These are phyloP conservation scores for Begonia fuchsioides DNA, from an alignment of 306 rosid species.

Conservation along the genomic window DNA sequence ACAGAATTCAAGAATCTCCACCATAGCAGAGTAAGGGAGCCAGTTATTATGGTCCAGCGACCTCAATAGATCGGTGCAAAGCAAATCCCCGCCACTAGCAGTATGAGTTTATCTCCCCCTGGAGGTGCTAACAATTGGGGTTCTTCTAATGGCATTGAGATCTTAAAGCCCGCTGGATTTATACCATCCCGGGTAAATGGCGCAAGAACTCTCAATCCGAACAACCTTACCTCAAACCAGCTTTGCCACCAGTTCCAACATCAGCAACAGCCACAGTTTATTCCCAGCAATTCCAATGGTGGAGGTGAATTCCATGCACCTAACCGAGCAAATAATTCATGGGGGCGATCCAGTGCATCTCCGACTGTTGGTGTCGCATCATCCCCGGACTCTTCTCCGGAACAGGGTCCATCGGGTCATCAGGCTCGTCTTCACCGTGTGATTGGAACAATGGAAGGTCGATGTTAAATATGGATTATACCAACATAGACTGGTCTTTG, in stretches of 20 bases:
- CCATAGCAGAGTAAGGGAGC: conserved; percentile 56
- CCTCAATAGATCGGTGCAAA: conserved; percentile 52
- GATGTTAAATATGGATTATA: conserved; percentile 48
- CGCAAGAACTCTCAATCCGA: too few species aligned
- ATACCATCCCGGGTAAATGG: conserved; percentile 44
- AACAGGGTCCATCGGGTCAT: conserved; percentile 51
- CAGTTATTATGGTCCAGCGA: conserved; percentile 60
- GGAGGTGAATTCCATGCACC: conserved; percentile 41
- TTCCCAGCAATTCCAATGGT: conserved; percentile 32
- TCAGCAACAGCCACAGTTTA: conserved; percentile 53
- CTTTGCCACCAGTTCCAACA: conserved; percentile 67
- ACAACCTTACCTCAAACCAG: conserved; percentile 41
- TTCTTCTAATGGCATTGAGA: conserved; percentile 40
- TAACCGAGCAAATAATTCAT: conserved; percentile 39
- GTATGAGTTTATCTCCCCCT: conserved; percentile 70
- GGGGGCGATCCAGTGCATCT: conserved; percentile 51
- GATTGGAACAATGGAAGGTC: conserved; percentile 87
- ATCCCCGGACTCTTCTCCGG: conserved; percentile 88
- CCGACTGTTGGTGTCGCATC: conserved; percentile 72
- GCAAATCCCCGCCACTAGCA: conserved; percentile 35
- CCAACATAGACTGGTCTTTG: conserved; percentile 84
- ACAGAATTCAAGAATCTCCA: conserved; percentile 52
- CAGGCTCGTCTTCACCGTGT: conserved; percentile 65
- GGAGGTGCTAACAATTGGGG: conserved; percentile 52
- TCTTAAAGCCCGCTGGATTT: conserved; percentile 46